Base-by-base conservation (phyloP, 768 basidiomycete genomes). In the Pulveroboletus frians region DNA sequence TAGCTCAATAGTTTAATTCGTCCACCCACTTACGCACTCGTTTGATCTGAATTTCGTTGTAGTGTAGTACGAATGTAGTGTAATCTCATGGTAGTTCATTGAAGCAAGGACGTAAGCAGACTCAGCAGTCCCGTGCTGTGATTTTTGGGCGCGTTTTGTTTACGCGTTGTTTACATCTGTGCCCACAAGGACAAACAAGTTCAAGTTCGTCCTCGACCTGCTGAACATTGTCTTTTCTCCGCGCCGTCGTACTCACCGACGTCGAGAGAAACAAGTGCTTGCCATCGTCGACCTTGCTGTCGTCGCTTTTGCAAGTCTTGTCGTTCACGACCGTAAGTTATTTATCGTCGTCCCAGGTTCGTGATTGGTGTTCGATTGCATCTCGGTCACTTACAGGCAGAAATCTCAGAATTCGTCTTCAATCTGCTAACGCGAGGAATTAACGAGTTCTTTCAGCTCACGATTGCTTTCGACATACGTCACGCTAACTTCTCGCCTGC, bases 101-200 rank as follows among this genome's bases (percentile, higher is more conserved):
- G 3, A 10, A n/a, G 8, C 9, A 21, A 10, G 34, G 43, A 23
- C 18, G 47, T 36, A 34, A 39, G 31, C 2, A 23, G 15, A 35
- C n/a, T n/a, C n/a, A n/a, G 14, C 38, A 47, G 44, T 64, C 63
- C 27, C 63, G 62, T 62, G 59, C 39, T 43, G 13, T 53, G 47
- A 21, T 60, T 57, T 54, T 46, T 13, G 31, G 56, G 40, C 55
- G 54, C 18, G 56, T 47, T 46, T 55, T 69, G 36, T 69, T 67
- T 65, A 61, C 67, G 65, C 44, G 65, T 61, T 69, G 37, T 67
- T 67, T 67, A 43, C 20, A 3, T 8, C 1, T 27, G 17, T 26
- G 9, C 55, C 65, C 54, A 69, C 67, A 67, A 50, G 42, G 36
- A 47, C 66, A 67, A 67, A 67, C 53, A 67, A 60, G 65, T 67